Evolutionary conservation across 2,329 filamentous ascomycete genomes (phyloP).

Genomic region (Fusarium pseudocircinatum): DNA sequence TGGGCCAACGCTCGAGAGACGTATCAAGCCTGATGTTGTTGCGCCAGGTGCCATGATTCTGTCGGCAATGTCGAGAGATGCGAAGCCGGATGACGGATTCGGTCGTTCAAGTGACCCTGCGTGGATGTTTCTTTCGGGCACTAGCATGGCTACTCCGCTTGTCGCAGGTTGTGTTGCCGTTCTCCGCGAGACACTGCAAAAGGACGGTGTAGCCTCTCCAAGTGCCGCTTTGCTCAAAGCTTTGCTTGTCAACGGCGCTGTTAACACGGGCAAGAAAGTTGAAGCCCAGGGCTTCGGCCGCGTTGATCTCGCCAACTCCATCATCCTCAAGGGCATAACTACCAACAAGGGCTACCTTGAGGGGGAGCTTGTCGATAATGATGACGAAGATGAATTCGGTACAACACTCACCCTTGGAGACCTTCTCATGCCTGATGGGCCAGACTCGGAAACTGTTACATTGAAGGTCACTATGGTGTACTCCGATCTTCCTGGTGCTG

Average conservation of each 20-base stretch:
- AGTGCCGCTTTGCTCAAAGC: neutral
- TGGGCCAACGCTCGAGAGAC: neutral
- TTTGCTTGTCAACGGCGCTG: neutral
- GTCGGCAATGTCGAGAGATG: neutral
- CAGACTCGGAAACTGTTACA: neutral
- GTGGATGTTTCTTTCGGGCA: neutral
- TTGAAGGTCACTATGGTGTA: neutral
- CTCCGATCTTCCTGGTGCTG: neutral
- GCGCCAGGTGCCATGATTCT: neutral
- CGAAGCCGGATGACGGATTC: rapidly evolving
- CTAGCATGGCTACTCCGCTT: neutral
- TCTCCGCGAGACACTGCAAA: neutral
- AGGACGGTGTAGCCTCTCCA: neutral
- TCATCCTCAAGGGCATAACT: neutral
- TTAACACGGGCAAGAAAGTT: neutral
- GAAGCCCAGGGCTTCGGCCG: neutral
- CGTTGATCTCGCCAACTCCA: neutral
- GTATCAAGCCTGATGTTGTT: neutral
- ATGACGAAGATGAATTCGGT: neutral
- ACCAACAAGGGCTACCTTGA: neutral
- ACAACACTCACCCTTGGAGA: neutral
- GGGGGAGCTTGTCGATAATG: rapidly evolving
- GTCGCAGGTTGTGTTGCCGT: neutral
- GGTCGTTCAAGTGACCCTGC: neutral
- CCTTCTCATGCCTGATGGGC: neutral